Conservation (phyloP, 2,329 filamentous ascomycete genomes). For the Aspergillus hiratsukae region DNA sequence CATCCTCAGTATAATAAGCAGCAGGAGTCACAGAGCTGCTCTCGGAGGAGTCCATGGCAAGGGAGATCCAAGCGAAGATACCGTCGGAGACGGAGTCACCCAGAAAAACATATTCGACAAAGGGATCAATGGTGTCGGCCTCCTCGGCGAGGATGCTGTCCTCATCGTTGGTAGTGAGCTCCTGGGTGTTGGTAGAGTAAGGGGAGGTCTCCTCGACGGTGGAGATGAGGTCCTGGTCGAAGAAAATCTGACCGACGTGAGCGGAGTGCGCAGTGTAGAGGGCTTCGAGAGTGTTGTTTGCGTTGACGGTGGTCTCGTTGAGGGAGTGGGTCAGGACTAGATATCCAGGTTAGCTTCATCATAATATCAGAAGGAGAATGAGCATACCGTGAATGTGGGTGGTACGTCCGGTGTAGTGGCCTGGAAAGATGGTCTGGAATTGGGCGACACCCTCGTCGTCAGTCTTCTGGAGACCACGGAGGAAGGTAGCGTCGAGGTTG, state of each 20-base stretch:
- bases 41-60: constrained; percentile 46
- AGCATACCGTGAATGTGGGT: constrained; percentile 32
- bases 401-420: constrained; percentile 41
- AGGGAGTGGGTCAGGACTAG: constrained; percentile 29
- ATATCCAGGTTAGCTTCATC: neutral
- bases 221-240: constrained; percentile 55
- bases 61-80: constrained; percentile 51
- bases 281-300: constrained; percentile 50
- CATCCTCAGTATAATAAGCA: constrained; percentile 30
- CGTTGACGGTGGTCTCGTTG: constrained; percentile 32
- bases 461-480: constrained; percentile 44
- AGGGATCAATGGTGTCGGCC: constrained; percentile 52
- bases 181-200: constrained; percentile 47
- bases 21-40: constrained; percentile 25
- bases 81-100: constrained; percentile 51
- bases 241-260: constrained; percentile 61
- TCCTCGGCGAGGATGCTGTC: constrained; percentile 50
- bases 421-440: constrained; percentile 44
- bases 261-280: constrained; percentile 42
- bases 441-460: constrained; percentile 40
- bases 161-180: constrained; percentile 47
- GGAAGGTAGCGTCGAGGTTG: constrained; percentile 41
- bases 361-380: neutral
- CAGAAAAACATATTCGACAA: constrained; percentile 55
- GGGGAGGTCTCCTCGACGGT: constrained; percentile 47